These are phyloP conservation scores for Phytophthora syringae DNA, from an alignment of 352 stramenopile species.

Conservation along the genomic window DNA sequence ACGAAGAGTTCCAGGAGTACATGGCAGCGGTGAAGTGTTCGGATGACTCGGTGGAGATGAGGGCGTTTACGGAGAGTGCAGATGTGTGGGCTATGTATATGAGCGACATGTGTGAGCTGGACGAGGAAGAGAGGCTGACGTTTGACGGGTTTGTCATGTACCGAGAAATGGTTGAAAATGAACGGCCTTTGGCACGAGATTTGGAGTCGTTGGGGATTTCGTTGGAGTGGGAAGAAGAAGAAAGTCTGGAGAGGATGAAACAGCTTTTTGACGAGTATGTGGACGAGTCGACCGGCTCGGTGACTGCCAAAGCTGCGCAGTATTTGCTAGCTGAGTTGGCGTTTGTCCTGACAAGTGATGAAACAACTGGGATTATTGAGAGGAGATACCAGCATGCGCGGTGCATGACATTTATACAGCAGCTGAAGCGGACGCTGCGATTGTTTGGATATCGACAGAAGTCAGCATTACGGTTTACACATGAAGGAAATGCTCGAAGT, in stretches of 20 bases:
- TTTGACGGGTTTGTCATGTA: conserved; percentile 68
- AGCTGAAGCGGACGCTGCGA: conserved; percentile 57
- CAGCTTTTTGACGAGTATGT: conserved; percentile 58
- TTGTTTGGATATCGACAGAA: conserved; percentile 76
- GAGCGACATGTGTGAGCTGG: conserved; percentile 56
- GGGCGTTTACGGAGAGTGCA: conserved; percentile 35
- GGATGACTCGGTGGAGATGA: conserved; percentile 30
- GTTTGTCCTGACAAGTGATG: conserved; percentile 29
- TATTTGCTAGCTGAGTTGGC: conserved; percentile 65
- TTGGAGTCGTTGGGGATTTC: conserved; percentile 49
- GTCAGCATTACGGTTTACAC: conserved; percentile 45
- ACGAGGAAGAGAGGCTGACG: conserved; percentile 47
- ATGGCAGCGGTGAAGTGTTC: conserved; percentile 42
- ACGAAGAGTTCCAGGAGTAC: conserved; percentile 73
- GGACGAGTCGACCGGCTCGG: conserved; percentile 32
- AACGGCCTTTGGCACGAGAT: conserved; percentile 45
- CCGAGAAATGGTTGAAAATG: conserved; percentile 54
- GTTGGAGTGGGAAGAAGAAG: conserved; percentile 45
- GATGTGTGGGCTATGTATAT: conserved; percentile 78
- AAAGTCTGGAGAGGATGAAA: conserved; percentile 28
- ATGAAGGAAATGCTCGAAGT: conserved; percentile 26
- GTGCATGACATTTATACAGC: conserved; percentile 51
- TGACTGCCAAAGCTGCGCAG: conserved; percentile 45
- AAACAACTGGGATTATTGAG: conserved; percentile 49
- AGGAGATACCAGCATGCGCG: conserved; percentile 43